Evolutionary conservation across 148 eudicot species (phyloP).

Genomic region (Arbutus unedo): DNA sequence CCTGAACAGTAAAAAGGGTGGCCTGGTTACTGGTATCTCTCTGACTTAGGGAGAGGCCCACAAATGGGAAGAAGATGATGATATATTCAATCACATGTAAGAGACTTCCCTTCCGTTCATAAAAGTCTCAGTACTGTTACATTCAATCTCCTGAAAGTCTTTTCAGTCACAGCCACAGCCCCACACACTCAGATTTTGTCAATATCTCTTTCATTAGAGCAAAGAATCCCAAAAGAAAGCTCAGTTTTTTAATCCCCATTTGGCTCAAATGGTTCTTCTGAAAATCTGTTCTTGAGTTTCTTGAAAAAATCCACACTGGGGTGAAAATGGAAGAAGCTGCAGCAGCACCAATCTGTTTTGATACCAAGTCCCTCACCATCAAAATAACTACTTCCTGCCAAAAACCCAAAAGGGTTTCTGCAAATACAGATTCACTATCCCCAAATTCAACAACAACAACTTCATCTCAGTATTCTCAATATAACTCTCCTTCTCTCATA

Average conservation of each 20-base stretch:
- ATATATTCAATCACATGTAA: constrained; percentile 32
- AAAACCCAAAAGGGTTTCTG: constrained; percentile 19
- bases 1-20: constrained; percentile 12
- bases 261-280: constrained; percentile 9
- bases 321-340: constrained; percentile 32
- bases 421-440: constrained; percentile 14
- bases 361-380: constrained; percentile 34
- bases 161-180: constrained; percentile 26
- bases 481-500: constrained; percentile 57
- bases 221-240: constrained; percentile 17
- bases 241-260: constrained; percentile 5
- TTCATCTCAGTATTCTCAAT: constrained; percentile 63
- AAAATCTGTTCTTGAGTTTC: not conserved
- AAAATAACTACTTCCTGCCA: constrained; percentile 31
- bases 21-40: not conserved
- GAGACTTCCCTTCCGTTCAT: constrained; percentile 13
- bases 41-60: constrained; percentile 30
- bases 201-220: constrained; percentile 12
- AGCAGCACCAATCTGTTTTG: constrained; percentile 21
- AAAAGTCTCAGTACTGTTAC: constrained; percentile 38
- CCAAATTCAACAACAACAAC: constrained; percentile 9
- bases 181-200: constrained; percentile 20
- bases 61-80: constrained; percentile 37
- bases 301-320: not conserved
- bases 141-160: constrained; percentile 35